Percentiles rank a stretch among this genome's conserved stretches.
phyloP scores from a whole-genome alignment of 73 alveolate species.

The Breviolum minutum region DNA sequence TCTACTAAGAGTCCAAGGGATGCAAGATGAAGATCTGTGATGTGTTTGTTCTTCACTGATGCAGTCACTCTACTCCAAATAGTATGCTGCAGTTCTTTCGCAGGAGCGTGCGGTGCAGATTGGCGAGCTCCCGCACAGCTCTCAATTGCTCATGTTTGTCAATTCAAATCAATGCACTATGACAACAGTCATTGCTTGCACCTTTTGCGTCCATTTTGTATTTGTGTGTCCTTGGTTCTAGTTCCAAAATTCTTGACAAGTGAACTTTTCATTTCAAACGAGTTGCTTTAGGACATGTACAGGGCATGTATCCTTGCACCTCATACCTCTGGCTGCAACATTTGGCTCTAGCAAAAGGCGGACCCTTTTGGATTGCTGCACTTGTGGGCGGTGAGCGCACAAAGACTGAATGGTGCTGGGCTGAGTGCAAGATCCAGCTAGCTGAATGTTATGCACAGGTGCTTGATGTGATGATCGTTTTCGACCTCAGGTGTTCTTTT shows the following conservation, averaged over 20 bases:
- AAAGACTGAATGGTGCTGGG: neutral
- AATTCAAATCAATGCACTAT: too few relatives aligned
- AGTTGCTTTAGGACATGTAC: too few relatives aligned
- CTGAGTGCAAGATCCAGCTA: neutral
- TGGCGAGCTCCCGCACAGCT: constrained; percentile 60
- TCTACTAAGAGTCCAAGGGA: neutral
- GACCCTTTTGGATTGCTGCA: neutral
- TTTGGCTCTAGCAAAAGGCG: neutral
- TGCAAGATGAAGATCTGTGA: too few relatives aligned
- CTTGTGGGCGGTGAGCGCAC: neutral
- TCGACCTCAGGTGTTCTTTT: constrained; percentile 96
- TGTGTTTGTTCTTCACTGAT: neutral
- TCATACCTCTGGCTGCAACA: neutral
- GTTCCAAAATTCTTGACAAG: too few relatives aligned
- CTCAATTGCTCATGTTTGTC: neutral
- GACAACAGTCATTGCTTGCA: too few relatives aligned
- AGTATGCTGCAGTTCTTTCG: neutral
- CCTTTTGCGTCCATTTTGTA: too few relatives aligned
- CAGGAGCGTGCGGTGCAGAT: constrained; percentile 74
- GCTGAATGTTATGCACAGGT: neutral
- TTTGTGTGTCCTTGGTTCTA: too few relatives aligned
- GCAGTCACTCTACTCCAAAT: neutral
- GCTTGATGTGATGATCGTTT: neutral
- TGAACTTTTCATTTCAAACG: too few relatives aligned
- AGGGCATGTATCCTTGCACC: too few relatives aligned